Percentiles rank a stretch among this genome's conserved stretches.
These are phyloP conservation scores for Apiotrichum veenhuisii DNA, from an alignment of 1,284 basidiomycete species.

Conservation along the genomic window DNA sequence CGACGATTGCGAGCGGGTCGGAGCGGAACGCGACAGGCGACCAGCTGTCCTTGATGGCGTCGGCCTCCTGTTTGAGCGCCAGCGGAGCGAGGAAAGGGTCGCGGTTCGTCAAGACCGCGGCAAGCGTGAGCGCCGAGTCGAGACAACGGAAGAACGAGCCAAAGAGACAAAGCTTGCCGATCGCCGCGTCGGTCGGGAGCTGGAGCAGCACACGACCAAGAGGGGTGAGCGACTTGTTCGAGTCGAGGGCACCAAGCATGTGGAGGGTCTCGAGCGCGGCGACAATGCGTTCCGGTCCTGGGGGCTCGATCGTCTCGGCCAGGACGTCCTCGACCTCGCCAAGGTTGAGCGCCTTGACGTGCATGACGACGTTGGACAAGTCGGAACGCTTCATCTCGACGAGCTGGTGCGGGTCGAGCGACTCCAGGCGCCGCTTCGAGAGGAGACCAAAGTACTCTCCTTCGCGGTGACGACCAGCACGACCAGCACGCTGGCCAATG, in stretches of 20 bases:
- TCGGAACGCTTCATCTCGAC: constrained; percentile 97
- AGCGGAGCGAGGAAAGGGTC: constrained; percentile 85
- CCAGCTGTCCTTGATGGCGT: constrained; percentile 74
- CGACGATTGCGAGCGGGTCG: constrained; percentile 74
- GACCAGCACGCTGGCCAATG: constrained; percentile 86
- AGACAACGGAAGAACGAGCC: constrained; percentile 93
- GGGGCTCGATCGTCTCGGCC: constrained; percentile 81
- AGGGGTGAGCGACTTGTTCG: constrained; percentile 70
- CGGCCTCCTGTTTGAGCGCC: constrained; percentile 51
- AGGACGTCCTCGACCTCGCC: constrained; percentile 86
- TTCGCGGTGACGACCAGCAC: constrained; percentile 85
- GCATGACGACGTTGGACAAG: constrained; percentile 88
- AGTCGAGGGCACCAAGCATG: constrained; percentile 84
- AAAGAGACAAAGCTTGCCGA: constrained; percentile 84
- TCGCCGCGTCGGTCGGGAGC: constrained; percentile 82
- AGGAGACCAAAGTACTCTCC: constrained; percentile 91
- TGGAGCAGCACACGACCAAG: constrained; percentile 85
- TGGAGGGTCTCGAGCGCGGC: constrained; percentile 78
- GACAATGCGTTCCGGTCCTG: constrained; percentile 69
- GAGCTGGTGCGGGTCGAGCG: constrained; percentile 74
- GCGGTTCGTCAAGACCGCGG: constrained; percentile 82
- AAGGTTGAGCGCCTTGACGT: constrained; percentile 93
- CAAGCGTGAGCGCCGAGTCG: constrained; percentile 81
- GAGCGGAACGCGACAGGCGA: constrained; percentile 69
- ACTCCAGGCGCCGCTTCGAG: constrained; percentile 61